A percentile compares a stretch with the other conserved stretches of the same genome.
Evolutionary conservation across 2,329 filamentous ascomycete genomes (phyloP).

Genomic region (Talaromyces sp.): DNA sequence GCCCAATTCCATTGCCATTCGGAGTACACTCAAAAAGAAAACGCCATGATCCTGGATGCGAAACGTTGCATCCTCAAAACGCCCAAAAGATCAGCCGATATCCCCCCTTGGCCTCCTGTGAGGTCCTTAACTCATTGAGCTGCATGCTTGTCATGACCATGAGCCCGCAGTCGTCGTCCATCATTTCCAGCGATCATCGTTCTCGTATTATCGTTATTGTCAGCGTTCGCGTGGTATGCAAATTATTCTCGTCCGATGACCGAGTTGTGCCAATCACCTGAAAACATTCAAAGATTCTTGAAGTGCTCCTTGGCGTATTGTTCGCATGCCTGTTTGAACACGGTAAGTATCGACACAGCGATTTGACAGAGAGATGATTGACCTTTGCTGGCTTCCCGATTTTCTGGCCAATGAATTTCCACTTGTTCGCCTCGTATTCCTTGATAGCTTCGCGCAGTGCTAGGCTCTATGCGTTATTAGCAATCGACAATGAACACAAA

Average conservation of each 20-base stretch:
- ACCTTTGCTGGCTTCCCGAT: slow-evolving; percentile 97
- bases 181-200: background rate
- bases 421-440: slow-evolving; percentile 97
- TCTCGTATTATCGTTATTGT: background rate
- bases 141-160: background rate
- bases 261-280: background rate
- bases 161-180: background rate
- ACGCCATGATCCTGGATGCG: background rate
- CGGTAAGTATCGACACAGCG: slow-evolving; percentile 25
- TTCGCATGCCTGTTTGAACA: slow-evolving; percentile 62
- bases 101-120: background rate
- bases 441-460: slow-evolving; percentile 86
- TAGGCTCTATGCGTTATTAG: slow-evolving; percentile 32
- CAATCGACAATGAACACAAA: background rate
- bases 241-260: background rate
- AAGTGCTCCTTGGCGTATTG: slow-evolving; percentile 98
- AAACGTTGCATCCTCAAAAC: background rate
- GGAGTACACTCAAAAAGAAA: slow-evolving; percentile 5
- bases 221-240: background rate
- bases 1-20: background rate
- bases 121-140: background rate
- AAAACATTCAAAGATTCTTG: slow-evolving; percentile 35
- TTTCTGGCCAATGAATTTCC: slow-evolving; percentile 95
- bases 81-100: background rate
- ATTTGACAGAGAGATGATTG: slow-evolving; percentile 23